Percentiles rank a stretch among this genome's conserved stretches.
phyloP scores from a whole-genome alignment of 352 stramenopile genomes.

The Globisporangium solare region DNA sequence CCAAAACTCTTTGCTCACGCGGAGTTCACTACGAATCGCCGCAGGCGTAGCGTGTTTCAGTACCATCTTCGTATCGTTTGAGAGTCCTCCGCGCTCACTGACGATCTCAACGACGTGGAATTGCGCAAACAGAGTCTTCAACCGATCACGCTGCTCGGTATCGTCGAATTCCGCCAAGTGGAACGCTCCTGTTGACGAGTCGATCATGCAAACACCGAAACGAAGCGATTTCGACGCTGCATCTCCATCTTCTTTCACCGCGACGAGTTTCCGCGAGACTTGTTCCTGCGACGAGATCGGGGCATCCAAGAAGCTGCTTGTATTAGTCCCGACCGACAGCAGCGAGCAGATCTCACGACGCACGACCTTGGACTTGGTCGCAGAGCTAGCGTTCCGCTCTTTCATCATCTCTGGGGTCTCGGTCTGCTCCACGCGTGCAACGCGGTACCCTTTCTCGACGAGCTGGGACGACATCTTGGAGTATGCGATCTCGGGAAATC shows the following conservation, averaged over 20 bases:
- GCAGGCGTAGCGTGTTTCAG: constrained; percentile 68
- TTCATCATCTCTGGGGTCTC: constrained; percentile 98
- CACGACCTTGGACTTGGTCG: constrained; percentile 86
- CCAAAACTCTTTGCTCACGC: constrained; percentile 87
- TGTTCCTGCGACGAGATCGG: constrained; percentile 51
- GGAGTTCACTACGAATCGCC: constrained; percentile 57
- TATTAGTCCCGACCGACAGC: constrained; percentile 94
- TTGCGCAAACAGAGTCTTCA: constrained; percentile 95
- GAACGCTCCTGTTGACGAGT: constrained; percentile 92
- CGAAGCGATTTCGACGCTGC: constrained; percentile 31
- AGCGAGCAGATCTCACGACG: constrained; percentile 95
- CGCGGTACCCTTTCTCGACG: constrained; percentile 94
- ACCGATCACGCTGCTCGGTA: constrained; percentile 90
- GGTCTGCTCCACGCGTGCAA: constrained; percentile 98
- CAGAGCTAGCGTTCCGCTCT: constrained; percentile 80
- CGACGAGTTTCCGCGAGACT: constrained; percentile 48
- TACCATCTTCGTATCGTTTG: constrained; percentile 59
- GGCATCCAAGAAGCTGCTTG: constrained; percentile 92
- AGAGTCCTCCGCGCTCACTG: constrained; percentile 62
- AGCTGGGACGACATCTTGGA: constrained; percentile 94
- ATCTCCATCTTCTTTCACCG: constrained; percentile 51
- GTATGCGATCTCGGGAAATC: constrained; percentile 98
- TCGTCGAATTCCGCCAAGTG: constrained; percentile 97
- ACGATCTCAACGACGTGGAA: constrained; percentile 85
- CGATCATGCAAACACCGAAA: constrained; percentile 94